phyloP scores from a whole-genome alignment of 805 yeast genomes.

The Candida tammaniensis region DNA sequence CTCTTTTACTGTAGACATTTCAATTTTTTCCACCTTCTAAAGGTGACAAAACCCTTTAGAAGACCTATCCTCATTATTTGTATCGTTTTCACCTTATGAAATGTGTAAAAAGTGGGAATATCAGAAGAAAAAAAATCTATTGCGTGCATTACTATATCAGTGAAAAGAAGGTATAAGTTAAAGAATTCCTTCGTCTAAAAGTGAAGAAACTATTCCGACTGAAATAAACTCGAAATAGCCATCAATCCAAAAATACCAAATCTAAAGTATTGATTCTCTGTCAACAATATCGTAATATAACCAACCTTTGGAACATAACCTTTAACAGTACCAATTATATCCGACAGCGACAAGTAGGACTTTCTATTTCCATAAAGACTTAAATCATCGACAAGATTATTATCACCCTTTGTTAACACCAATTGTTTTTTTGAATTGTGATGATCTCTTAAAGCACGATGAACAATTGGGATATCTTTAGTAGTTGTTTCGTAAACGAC shows the following conservation, averaged over 20 bases:
- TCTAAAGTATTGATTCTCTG: slow-evolving; percentile 84
- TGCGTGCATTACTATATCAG: no score
- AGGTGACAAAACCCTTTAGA: no score
- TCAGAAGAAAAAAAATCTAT: no score
- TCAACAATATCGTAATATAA: slow-evolving; percentile 84
- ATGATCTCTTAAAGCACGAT: slow-evolving; percentile 88
- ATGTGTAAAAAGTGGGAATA: no score
- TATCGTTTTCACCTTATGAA: no score
- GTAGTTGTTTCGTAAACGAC: slow-evolving; percentile 86
- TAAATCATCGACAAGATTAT: slow-evolving; percentile 88
- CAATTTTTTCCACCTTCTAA: slow-evolving; percentile 6
- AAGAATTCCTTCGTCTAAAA: no score
- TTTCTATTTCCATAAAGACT: slow-evolving; percentile 77
- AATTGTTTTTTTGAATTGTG: slow-evolving; percentile 57
- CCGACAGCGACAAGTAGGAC: slow-evolving; percentile 74
- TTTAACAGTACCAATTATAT: slow-evolving; percentile 87
- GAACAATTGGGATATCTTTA: slow-evolving; percentile 91
- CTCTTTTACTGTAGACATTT: slow-evolving; percentile 2
- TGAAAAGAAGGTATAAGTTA: no score
- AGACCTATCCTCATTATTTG: no score
- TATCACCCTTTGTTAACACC: slow-evolving; percentile 92
- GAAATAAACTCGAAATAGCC: slow-evolving; percentile 65
- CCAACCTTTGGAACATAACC: slow-evolving; percentile 90
- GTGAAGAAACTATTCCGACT: slow-evolving; percentile 22
- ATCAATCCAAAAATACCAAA: slow-evolving; percentile 72